Evolutionary conservation across 257 asterid genomes (phyloP), one percentile per base, ranked within the genome.

Genomic region (Parsonsia alboflavescens): DNA sequence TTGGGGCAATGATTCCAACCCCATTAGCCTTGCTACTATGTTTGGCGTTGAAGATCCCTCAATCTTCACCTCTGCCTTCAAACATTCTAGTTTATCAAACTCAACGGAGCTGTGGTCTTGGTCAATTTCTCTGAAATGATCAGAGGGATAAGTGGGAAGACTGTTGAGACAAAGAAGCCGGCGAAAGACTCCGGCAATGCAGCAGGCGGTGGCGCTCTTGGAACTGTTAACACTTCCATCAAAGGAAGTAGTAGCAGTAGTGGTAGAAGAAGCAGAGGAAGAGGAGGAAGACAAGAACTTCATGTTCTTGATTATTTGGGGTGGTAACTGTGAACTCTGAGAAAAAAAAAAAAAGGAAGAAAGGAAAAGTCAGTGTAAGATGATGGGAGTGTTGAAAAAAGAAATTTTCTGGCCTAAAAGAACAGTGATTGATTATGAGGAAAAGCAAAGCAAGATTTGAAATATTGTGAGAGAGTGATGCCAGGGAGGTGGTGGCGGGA

Each of bases 1-100:
- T 22, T 6, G 63, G 7, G 93, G 91, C 80, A 83, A n/a, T 0
- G 92, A 81, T 2, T 90, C 92, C 22, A 90, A 42, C 21, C 96
- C 96, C 96, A 90, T 90, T 4, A 90, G 82, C 79, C 89, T 75
- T 28, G 96, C 93, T 78, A 90, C 89, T 2, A 88, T 12, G 21
- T 88, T 87, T 0, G 90, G 89, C 2, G 86, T 75, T 10, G 63
- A 66, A 11, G 78, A 48, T 0, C 72, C 78, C 0, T 70, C 74
- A 0, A 19, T 30, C 22, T 33, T 26, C 45, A 61, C 41, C 26
- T 41, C 69, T 53, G 26, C 10, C 0, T 48, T 48, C 7, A 30
- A 10, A 16, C 26, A 63, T 68, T 52, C 54, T 15, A 30, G 41
- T 64, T 49, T 26, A 19, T 46, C 63, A 28, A 44, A 28, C 56